Evolutionary conservation across 192 early-diverging fungal species (phyloP).

Genomic region (Physocladia obscura): DNA sequence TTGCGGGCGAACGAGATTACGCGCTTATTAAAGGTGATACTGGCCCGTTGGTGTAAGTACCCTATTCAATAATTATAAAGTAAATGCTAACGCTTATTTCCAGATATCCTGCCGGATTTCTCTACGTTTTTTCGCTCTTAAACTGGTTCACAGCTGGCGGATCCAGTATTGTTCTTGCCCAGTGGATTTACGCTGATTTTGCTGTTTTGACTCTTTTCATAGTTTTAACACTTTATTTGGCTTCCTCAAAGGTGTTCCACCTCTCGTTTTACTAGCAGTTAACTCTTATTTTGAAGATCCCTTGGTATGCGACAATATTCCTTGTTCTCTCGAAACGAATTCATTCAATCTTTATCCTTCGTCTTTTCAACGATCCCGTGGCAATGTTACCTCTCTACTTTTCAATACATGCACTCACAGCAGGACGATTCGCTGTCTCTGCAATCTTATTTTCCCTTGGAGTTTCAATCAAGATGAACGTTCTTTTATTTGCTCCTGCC

Average conservation of each 20-base stretch:
- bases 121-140: constrained; percentile 80
- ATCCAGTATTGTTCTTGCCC: constrained; percentile 66
- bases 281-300: constrained; percentile 52
- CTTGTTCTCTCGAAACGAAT: constrained; percentile 77
- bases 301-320: constrained; percentile 63
- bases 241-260: constrained; percentile 48
- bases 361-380: constrained; percentile 90
- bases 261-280: neutral
- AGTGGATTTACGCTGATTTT: constrained; percentile 79
- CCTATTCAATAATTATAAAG: constrained; percentile 13
- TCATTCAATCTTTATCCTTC: constrained; percentile 90
- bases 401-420: constrained; percentile 63
- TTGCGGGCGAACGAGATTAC: constrained; percentile 84
- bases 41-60: constrained; percentile 81
- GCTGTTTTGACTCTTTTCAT: constrained; percentile 68
- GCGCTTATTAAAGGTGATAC: constrained; percentile 78
- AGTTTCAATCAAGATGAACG: constrained; percentile 93
- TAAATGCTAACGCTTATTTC: neutral
- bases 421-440: constrained; percentile 48
- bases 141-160: constrained; percentile 71
- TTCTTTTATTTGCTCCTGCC: constrained; percentile 86
- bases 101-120: constrained; percentile 90
- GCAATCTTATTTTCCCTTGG: constrained; percentile 73
- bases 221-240: constrained; percentile 68
- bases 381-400: constrained; percentile 83